phyloP scores from a whole-genome alignment of 2,329 filamentous ascomycete species.

The Epichloe bromicola region DNA sequence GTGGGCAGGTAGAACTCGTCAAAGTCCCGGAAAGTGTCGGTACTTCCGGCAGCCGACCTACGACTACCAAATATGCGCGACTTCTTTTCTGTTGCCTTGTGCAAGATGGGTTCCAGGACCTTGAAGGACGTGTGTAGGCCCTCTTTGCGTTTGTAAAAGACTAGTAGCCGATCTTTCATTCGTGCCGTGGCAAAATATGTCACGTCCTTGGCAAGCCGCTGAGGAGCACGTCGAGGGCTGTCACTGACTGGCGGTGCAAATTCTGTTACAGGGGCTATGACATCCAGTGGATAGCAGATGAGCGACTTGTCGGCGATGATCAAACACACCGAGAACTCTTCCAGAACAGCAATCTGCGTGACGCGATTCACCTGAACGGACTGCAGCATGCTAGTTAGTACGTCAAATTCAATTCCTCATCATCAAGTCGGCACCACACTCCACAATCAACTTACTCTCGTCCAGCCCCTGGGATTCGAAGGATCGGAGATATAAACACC shows the following conservation, averaged over 20 bases:
- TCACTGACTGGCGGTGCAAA: conserved; percentile 53
- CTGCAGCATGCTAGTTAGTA: conserved; percentile 27
- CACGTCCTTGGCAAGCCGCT: conserved; percentile 84
- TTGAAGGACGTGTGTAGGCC: conserved; percentile 89
- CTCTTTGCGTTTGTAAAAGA: conserved; percentile 96
- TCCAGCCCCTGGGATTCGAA: conserved; percentile 83
- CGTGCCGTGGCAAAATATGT: conserved; percentile 91
- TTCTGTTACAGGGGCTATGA: conserved; percentile 53
- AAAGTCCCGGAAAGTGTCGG: conserved; percentile 94
- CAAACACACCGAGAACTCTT: conserved; percentile 88
- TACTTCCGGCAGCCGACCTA: conserved; percentile 51
- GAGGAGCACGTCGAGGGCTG: conserved; percentile 71
- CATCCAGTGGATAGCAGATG: conserved; percentile 87
- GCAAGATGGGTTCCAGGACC: conserved; percentile 88
- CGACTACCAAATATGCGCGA: conserved; percentile 52
- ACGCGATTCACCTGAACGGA: conserved; percentile 65
- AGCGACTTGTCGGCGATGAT: conserved; percentile 84
- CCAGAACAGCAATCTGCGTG: conserved; percentile 85
- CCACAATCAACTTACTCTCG: conserved; percentile 45
- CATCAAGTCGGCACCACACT: not conserved
- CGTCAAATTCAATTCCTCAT: not conserved
- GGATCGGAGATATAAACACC: conserved; percentile 85
- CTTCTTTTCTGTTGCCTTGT: conserved; percentile 79
- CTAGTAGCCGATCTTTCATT: conserved; percentile 91
- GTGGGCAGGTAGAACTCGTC: conserved; percentile 97